Base-by-base conservation (phyloP, 176 grass and related monocot species). In the Aegilops speltoides region DNA sequence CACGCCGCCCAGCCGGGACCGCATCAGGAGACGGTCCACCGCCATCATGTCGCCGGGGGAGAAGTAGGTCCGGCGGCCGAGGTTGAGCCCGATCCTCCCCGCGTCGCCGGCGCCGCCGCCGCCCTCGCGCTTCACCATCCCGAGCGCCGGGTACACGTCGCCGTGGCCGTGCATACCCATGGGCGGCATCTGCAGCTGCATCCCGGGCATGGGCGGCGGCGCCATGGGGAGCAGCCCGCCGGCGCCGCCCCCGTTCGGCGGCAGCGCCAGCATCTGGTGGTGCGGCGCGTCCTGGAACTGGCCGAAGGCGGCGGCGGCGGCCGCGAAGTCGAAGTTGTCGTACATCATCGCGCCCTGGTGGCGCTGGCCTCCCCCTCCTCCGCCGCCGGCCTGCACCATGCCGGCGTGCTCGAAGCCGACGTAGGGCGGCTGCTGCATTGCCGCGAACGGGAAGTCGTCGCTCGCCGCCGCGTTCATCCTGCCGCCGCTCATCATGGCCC, bases 1-100 rank as follows among this genome's bases (percentile, higher is more conserved):
- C 40, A 88, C 84, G 65, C 88, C 81, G 31, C 85, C 79, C 40
- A 91, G 82, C 11, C 86, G 76, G 52, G 88, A 81, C 22, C 89
- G 74, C 81, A 84, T 91, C 22, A 91, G 89, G 34, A 87, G 87
- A 6, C 86, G 86, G 89, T 88, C 92, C 24, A 95, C 89, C 3
- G 83, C 91, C 71, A 91, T 77, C 85, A 89, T 90, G 66, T 94
- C 96, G 0, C 37, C 89, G 0, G 90, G 89, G 19, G 92, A 94
- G 82, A 98, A 98, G 90, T 98, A 98, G 40, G 93, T 96, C 31
- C 96, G 83, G 0, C 93, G 96, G 12, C 96, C 96, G 0, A 98
- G 89, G 71, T 98, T 94, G 6, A 98, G 90, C 68, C 96, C 96
- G 60, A 98, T 95, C 79, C 90, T 84, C 2, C 86, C 90, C 23